These are phyloP conservation scores for Nicotiana tabacum DNA, from an alignment of 257 asterid species.

Conservation along the genomic window DNA sequence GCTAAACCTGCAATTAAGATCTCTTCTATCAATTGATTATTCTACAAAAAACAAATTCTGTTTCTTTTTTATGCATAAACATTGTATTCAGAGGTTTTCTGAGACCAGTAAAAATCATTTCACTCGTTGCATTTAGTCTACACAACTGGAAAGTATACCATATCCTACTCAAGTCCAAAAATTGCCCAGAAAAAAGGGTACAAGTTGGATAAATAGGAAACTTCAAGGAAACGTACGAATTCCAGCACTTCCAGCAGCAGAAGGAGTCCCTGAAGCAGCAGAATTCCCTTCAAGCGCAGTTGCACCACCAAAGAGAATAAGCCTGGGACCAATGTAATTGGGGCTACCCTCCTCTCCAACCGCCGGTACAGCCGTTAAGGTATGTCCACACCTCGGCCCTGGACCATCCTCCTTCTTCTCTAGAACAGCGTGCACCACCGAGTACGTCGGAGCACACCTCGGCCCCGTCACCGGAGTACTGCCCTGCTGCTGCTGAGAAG, in stretches of 20 bases:
- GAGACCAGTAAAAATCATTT: not conserved
- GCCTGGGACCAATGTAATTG: constrained; percentile 84
- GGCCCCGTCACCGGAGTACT: constrained; percentile 56
- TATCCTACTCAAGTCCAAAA: not conserved
- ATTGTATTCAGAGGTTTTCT: not conserved
- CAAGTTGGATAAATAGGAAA: not conserved
- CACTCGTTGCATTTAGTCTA: not conserved
- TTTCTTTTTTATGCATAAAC: not conserved
- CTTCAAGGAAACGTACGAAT: constrained; percentile 50
- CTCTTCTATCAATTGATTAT: constrained; percentile 2
- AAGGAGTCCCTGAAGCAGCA: constrained; percentile 84
- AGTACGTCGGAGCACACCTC: constrained; percentile 84
- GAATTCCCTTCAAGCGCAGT: constrained; percentile 98
- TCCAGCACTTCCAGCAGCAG: constrained; percentile 99
- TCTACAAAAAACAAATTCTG: not conserved
- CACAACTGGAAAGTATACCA: constrained; percentile 1
- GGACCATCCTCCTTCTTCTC: constrained; percentile 98
- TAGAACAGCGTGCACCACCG: constrained; percentile 66
- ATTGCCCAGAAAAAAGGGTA: constrained; percentile 5
- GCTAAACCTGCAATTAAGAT: constrained; percentile 77
- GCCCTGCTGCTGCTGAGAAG: constrained; percentile 27
- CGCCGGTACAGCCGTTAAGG: constrained; percentile 94
- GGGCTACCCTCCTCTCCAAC: constrained; percentile 92
- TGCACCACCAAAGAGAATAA: constrained; percentile 92
- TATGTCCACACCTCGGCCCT: constrained; percentile 96